phyloP scores from a whole-genome alignment of 352 stramenopile species.

The Elongisporangium undulatum region DNA sequence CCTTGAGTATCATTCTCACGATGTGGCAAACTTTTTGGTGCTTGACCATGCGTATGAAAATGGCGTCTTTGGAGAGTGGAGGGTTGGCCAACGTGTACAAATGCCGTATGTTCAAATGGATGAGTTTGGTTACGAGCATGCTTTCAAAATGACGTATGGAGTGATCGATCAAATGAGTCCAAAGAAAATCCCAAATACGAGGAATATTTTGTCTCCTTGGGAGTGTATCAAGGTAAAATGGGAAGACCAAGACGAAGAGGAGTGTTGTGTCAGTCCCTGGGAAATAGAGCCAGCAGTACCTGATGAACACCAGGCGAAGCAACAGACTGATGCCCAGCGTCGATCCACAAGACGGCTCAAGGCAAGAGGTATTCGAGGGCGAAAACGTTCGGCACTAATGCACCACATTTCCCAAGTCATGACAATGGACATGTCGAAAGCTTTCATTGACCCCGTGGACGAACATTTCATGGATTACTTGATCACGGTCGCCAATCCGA shows the following conservation, averaged over 20 bases:
- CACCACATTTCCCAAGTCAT: constrained; percentile 62
- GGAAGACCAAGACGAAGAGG: constrained; percentile 68
- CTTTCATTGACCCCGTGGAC: constrained; percentile 80
- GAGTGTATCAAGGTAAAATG: constrained; percentile 71
- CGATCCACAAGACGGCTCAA: constrained; percentile 36
- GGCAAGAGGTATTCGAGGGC: constrained; percentile 39
- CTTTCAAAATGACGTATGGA: constrained; percentile 56
- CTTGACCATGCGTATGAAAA: constrained; percentile 80
- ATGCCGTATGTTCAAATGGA: constrained; percentile 73
- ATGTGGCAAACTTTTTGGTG: constrained; percentile 82
- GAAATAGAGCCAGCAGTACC: constrained; percentile 54
- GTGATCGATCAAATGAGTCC: constrained; percentile 42
- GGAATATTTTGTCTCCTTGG: constrained; percentile 51
- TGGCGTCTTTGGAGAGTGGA: constrained; percentile 67
- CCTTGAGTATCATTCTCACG: constrained; percentile 67
- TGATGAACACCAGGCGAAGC: constrained; percentile 36
- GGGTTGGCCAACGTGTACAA: constrained; percentile 64
- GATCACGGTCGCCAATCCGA: constrained; percentile 77
- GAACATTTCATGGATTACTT: constrained; percentile 76
- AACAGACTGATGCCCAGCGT: constrained; percentile 25
- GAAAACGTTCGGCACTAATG: constrained; percentile 40
- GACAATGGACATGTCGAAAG: constrained; percentile 61
- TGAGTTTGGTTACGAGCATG: constrained; percentile 47
- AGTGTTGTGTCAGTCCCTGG: constrained; percentile 70
- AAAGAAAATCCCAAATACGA: constrained; percentile 15